phyloP scores from a whole-genome alignment of 1,284 basidiomycete genomes.

The Tilletia walkeri region DNA sequence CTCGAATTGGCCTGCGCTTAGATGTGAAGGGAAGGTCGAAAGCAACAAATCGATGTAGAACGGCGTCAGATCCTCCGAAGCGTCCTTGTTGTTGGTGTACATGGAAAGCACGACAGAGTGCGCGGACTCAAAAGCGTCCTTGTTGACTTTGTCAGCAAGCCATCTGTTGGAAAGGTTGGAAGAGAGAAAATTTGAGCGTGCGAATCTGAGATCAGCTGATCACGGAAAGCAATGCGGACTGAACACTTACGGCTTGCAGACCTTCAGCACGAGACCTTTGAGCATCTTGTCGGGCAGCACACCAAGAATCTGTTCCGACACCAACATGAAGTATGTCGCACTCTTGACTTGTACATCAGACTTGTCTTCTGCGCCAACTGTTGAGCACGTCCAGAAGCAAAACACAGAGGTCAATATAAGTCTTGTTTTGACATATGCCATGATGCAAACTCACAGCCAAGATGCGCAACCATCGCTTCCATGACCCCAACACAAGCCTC shows the following conservation, averaged over 20 bases:
- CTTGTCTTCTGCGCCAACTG: not conserved
- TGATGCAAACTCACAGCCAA: not conserved
- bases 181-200: not conserved
- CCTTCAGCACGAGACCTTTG: slow-evolving; percentile 37
- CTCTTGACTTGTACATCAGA: not conserved
- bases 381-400: not conserved
- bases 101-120: slow-evolving; percentile 50
- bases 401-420: too few relatives aligned
- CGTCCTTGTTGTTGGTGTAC: slow-evolving; percentile 34
- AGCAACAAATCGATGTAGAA: slow-evolving; percentile 48
- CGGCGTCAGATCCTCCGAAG: slow-evolving; percentile 41
- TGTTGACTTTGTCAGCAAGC: slow-evolving; percentile 38
- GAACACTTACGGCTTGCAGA: slow-evolving; percentile 32
- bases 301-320: slow-evolving; percentile 45
- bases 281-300: slow-evolving; percentile 45
- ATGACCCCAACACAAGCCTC: slow-evolving; percentile 38
- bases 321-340: slow-evolving; percentile 45
- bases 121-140: slow-evolving; percentile 51
- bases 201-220: not conserved
- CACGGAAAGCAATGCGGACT: not conserved
- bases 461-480: slow-evolving; percentile 20
- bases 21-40: slow-evolving; percentile 21
- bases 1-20: slow-evolving; percentile 39
- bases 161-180: slow-evolving; percentile 20
- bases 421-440: not conserved